phyloP scores from a whole-genome alignment of 768 basidiomycete species.

The Boletus fagicola region DNA sequence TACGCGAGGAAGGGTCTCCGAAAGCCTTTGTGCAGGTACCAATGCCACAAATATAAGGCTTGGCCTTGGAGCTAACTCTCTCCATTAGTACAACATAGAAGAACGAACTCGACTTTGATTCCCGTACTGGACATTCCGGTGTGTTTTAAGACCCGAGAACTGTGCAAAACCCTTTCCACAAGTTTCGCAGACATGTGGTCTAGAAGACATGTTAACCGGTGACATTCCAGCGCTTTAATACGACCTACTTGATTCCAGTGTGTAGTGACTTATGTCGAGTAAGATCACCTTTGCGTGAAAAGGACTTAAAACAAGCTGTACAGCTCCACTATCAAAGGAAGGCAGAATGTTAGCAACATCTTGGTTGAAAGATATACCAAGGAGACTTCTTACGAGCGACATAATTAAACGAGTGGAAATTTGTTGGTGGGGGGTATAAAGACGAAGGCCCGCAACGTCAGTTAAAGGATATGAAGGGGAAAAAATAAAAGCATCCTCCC shows the following conservation, averaged over 20 bases:
- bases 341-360: neutral
- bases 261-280: conserved; percentile 56
- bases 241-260: conserved; percentile 45
- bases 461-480: conserved; percentile 15
- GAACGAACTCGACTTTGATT: neutral
- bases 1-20: conserved; percentile 67
- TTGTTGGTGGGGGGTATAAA: conserved; percentile 25
- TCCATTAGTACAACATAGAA: conserved; percentile 9
- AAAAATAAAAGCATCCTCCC: conserved; percentile 3
- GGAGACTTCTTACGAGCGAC: conserved; percentile 21
- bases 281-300: conserved; percentile 58
- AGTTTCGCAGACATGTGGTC: conserved; percentile 48
- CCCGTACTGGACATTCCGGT: conserved; percentile 64
- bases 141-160: conserved; percentile 58
- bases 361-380: neutral
- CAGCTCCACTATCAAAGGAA: conserved; percentile 37
- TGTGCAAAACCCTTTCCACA: conserved; percentile 63
- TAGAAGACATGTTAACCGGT: conserved; percentile 25
- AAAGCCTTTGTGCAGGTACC: conserved; percentile 49
- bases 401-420: conserved; percentile 11
- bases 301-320: conserved; percentile 45
- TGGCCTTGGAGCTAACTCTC: conserved; percentile 43
- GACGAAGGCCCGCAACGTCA: conserved; percentile 50
- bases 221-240: neutral
- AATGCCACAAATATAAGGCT: conserved; percentile 52